Conservation (phyloP, 306 rosid species). For the Lathyrus sativus region DNA sequence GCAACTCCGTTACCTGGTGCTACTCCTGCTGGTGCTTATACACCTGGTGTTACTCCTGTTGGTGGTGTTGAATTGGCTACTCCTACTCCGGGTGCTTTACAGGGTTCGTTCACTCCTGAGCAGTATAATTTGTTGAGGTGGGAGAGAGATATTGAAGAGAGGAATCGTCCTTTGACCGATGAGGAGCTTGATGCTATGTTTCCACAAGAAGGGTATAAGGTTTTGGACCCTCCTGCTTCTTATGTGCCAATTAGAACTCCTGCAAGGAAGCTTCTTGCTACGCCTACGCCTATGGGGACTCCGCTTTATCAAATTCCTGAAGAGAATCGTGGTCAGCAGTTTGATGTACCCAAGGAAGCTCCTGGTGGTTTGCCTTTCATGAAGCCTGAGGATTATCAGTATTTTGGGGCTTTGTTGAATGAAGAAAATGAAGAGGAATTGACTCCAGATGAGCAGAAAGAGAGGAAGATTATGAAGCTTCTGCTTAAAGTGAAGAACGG, state of each 20-base stretch:
- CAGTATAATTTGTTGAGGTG: slow-evolving; percentile 48
- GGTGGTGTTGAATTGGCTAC: slow-evolving; percentile 45
- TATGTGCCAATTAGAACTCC: slow-evolving; percentile 47
- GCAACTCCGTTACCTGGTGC: slow-evolving; percentile 46
- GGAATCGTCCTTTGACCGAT: slow-evolving; percentile 50
- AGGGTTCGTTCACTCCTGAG: slow-evolving; percentile 38
- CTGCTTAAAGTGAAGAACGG: slow-evolving; percentile 47
- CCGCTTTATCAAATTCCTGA: slow-evolving; percentile 46
- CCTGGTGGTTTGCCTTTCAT: slow-evolving; percentile 49
- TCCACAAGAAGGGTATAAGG: slow-evolving; percentile 45
- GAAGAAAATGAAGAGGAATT: slow-evolving; percentile 44
- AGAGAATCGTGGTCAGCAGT: slow-evolving; percentile 45
- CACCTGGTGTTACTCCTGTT: slow-evolving; percentile 47
- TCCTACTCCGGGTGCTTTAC: slow-evolving; percentile 43
- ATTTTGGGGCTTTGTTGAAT: slow-evolving; percentile 46
- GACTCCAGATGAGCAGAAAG: slow-evolving; percentile 44
- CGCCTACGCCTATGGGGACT: slow-evolving; percentile 43
- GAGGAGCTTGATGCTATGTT: slow-evolving; percentile 49
- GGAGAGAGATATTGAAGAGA: slow-evolving; percentile 51
- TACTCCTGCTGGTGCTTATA: slow-evolving; percentile 44
- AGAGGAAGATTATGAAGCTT: slow-evolving; percentile 46
- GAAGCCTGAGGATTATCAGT: slow-evolving; percentile 48
- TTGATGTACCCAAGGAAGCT: slow-evolving; percentile 42
- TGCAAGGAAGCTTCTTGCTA: slow-evolving; percentile 49
- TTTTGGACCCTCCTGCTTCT: slow-evolving; percentile 45